Conservation (phyloP, 495 filamentous ascomycete species). For the Xylaria longipes region DNA sequence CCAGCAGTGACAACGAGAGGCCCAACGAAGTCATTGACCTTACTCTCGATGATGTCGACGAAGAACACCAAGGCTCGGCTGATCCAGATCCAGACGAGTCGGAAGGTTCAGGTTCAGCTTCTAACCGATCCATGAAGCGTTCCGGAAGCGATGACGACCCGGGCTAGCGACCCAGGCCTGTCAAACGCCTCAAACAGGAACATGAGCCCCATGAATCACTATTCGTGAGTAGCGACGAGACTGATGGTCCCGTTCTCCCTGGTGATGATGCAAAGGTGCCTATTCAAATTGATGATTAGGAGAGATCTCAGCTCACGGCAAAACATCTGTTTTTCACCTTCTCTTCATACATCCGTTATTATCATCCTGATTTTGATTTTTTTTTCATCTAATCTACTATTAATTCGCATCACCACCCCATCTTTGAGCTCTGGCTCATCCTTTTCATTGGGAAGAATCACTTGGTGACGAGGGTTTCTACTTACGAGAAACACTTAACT, state of each 20-base stretch:
- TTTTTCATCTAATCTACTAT: neutral
- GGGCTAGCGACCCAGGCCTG: neutral
- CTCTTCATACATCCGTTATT: neutral
- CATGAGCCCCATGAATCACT: neutral
- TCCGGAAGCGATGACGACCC: neutral
- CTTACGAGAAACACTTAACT: neutral
- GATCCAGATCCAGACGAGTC: neutral
- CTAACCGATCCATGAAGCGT: neutral
- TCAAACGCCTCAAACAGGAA: neutral
- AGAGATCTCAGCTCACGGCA: neutral
- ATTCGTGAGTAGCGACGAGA: constrained; percentile 8
- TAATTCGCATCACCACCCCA: too few relatives aligned
- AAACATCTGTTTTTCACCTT: neutral
- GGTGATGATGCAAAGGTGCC: neutral
- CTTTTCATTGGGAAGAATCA: neutral
- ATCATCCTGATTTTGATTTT: neutral
- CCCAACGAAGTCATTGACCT: neutral
- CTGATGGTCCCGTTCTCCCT: neutral
- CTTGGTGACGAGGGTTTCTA: neutral
- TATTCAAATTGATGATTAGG: constrained; percentile 11
- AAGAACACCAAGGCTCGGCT: neutral
- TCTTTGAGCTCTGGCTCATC: neutral
- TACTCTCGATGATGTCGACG: neutral
- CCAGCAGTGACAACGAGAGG: neutral
- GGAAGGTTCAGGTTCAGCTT: neutral